These are phyloP conservation scores for Hirschioporus abietinus DNA, from an alignment of 768 basidiomycete species.

Conservation along the genomic window DNA sequence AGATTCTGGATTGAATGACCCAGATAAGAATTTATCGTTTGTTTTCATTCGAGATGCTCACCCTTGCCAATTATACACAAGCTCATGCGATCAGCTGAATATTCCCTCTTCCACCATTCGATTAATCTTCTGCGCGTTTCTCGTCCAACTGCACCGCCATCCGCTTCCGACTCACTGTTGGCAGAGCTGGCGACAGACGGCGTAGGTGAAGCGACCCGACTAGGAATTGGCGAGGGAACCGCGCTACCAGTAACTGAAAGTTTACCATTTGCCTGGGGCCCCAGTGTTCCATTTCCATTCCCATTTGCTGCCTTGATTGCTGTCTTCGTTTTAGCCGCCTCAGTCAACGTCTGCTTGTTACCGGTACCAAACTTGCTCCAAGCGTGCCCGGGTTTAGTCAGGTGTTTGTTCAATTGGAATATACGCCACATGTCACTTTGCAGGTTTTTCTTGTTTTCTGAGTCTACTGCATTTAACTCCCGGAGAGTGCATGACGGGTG, in stretches of 20 bases:
- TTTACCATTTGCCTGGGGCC: slow-evolving; percentile 25
- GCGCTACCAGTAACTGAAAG: slow-evolving; percentile 18
- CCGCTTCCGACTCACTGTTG: slow-evolving; percentile 58
- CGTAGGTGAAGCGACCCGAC: slow-evolving; percentile 53
- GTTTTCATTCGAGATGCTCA: slow-evolving; percentile 21
- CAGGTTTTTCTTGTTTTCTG: slow-evolving; percentile 95
- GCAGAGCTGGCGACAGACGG: slow-evolving; percentile 46
- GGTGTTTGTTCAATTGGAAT: slow-evolving; percentile 88
- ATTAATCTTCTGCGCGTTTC: slow-evolving; percentile 74
- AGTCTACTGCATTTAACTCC: slow-evolving; percentile 94
- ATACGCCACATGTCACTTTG: slow-evolving; percentile 91
- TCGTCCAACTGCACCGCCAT: slow-evolving; percentile 72
- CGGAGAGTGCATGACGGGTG: slow-evolving; percentile 76
- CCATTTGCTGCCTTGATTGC: slow-evolving; percentile 27
- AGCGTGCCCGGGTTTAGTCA: slow-evolving; percentile 71
- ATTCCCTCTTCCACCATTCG: slow-evolving; percentile 82
- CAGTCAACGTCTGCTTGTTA: slow-evolving; percentile 65
- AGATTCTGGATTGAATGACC: slow-evolving; percentile 44
- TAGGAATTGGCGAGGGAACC: slow-evolving; percentile 41
- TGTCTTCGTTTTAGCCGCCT: slow-evolving; percentile 53
- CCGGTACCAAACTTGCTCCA: slow-evolving; percentile 94
- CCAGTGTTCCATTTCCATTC: slow-evolving; percentile 8
- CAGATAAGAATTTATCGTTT: neutral
- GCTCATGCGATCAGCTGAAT: slow-evolving; percentile 79
- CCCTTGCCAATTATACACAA: slow-evolving; percentile 78